phyloP scores from a whole-genome alignment of 208 protist species.

The Leishmania gerbilli region DNA sequence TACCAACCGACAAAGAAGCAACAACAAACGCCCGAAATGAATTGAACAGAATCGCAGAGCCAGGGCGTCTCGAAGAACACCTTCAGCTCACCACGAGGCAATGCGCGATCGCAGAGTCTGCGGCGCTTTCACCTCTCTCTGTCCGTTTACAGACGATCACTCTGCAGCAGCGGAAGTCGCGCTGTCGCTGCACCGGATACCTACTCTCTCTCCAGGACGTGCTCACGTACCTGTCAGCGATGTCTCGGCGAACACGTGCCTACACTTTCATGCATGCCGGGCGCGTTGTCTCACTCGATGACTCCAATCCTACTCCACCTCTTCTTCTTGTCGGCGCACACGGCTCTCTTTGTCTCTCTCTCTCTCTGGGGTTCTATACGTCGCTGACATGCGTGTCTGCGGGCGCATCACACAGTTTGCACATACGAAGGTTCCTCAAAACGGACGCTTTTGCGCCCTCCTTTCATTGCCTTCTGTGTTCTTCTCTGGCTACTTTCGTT shows the following conservation, averaged over 20 bases:
- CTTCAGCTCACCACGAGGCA: neutral
- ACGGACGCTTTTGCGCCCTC: neutral
- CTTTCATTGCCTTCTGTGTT: no score
- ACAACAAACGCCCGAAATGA: neutral
- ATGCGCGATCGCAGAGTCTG: neutral
- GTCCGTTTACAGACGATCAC: neutral
- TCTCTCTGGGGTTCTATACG: neutral
- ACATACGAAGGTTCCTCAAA: neutral
- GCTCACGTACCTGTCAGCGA: neutral
- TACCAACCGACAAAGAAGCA: neutral
- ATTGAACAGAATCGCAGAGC: neutral
- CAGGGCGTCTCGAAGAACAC: no score
- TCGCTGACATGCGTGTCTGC: neutral
- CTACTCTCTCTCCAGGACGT: neutral
- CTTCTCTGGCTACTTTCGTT: neutral
- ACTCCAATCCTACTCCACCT: no score
- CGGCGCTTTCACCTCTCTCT: neutral
- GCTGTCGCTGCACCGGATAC: neutral
- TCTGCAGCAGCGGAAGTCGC: no score
- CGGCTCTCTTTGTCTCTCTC: neutral
- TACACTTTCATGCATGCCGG: neutral
- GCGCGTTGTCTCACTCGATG: neutral
- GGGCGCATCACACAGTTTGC: no score
- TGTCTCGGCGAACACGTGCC: neutral
- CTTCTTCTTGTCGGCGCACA: neutral